Evolutionary conservation across 345 rosid species (phyloP).

Genomic region (Eutrema yunnanense): DNA sequence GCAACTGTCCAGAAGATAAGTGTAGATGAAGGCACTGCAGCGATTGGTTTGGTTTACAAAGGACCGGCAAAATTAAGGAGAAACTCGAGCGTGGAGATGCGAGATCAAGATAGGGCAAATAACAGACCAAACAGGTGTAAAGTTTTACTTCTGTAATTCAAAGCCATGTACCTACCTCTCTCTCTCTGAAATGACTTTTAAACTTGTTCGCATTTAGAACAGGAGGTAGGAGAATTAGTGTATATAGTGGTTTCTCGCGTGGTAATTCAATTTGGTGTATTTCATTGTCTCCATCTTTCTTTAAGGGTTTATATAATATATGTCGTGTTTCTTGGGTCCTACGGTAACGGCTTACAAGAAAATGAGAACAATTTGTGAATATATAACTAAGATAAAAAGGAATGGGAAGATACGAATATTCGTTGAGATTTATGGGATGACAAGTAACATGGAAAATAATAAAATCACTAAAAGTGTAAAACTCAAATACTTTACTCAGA

Average conservation of each 20-base stretch:
- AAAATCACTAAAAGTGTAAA: background rate
- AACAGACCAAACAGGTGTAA: background rate
- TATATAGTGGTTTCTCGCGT: background rate
- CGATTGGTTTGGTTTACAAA: conserved; percentile 26
- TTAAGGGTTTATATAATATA: background rate
- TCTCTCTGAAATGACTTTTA: background rate
- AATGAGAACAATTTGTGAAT: background rate
- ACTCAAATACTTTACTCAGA: background rate
- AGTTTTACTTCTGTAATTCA: background rate
- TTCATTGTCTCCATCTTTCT: background rate
- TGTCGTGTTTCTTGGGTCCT: background rate
- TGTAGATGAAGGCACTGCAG: conserved; percentile 5
- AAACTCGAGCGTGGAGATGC: conserved; percentile 6
- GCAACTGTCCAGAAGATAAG: conserved; percentile 26
- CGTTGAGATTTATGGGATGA: background rate
- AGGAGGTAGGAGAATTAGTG: background rate
- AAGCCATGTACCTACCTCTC: background rate
- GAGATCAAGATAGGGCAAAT: conserved; percentile 5
- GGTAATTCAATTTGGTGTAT: background rate
- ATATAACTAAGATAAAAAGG: background rate
- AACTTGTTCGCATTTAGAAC: background rate
- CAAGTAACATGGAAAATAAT: background rate
- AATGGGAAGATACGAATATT: background rate
- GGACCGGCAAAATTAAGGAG: conserved; percentile 8
- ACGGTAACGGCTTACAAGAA: background rate